Base-by-base conservation (phyloP, 495 filamentous ascomycete species). In the Aspergillus haitiensis region DNA sequence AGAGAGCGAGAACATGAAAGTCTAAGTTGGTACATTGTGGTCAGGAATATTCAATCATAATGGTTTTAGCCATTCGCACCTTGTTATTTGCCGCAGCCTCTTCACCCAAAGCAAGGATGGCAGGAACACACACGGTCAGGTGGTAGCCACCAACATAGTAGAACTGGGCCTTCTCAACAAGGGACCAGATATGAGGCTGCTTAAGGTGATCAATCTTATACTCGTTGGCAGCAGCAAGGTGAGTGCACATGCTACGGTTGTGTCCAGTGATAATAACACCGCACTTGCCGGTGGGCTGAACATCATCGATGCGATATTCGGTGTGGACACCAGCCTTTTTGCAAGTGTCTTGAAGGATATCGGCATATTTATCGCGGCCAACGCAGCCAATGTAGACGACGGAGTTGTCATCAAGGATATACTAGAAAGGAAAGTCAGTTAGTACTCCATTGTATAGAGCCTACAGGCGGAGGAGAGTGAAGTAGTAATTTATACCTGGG, bases 141-240 rank as follows among this genome's bases (percentile, higher is more conserved):
- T 92, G 90, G 78, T 88, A 98, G 7, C 93, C 94, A 62, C 95
- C 94, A 59, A 99, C 86, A 63, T 93, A 99, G 85, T 87, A 97
- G 64, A 87, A 78, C 72, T 90, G 81, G 48, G 93, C 92, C 66
- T 89, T 84, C 84, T 97, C 85, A 52, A 93, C 95, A 7, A 94
- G 82, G 44, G 82, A 78, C 94, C 94, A 98, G 67, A 97, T 84
- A 75, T 96, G 83, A 49, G 91, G 88, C 71, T 85, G 84, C 85
- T 96, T 89, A 65, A 99, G 79, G 71, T 99, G 95, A 58, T 95
- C 92, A 52, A 96, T 73, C 78, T 94, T 91, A 79, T 99, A 98
- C 79, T 90, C 87, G 78, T 98, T 98, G 65, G 94, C 95, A 55
- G 94, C 94, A 60, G 86, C 95, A 44, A 99, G 86, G 72, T 99